Conservation (phyloP, 78 protist species). For the Tieghemostelium lacteum region DNA sequence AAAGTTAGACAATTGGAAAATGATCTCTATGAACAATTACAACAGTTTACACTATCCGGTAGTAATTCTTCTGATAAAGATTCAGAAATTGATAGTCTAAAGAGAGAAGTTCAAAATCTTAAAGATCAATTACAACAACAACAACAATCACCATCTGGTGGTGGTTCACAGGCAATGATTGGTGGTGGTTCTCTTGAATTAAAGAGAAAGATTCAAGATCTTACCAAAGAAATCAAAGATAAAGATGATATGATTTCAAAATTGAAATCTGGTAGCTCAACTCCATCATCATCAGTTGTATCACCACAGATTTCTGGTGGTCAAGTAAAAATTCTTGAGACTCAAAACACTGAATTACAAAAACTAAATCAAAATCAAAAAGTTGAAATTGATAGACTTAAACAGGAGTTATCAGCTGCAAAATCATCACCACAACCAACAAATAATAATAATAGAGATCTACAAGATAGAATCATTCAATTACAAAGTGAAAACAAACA, state of each 20-base stretch:
- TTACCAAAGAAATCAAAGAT: slow-evolving; percentile 44
- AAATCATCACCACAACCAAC: neutral
- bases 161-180: slow-evolving; percentile 1
- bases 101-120: slow-evolving; percentile 15
- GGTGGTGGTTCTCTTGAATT: slow-evolving; percentile 68
- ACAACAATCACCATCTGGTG: neutral
- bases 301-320: neutral
- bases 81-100: slow-evolving; percentile 28
- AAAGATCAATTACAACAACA: neutral
- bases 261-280: neutral
- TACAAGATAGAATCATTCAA: slow-evolving; percentile 17
- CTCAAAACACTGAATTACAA: slow-evolving; percentile 12
- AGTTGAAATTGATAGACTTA: slow-evolving; percentile 19
- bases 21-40: slow-evolving; percentile 12
- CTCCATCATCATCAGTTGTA: neutral
- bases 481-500: slow-evolving; percentile 18
- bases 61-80: neutral
- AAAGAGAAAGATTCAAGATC: slow-evolving; percentile 59
- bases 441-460: neutral
- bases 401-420: neutral
- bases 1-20: slow-evolving; percentile 20
- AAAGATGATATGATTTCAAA: slow-evolving; percentile 32
- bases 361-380: neutral
- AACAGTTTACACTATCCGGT: neutral
- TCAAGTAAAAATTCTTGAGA: neutral